Conservation (phyloP, 495 filamentous ascomycete genomes). For the Niebla homalea region DNA sequence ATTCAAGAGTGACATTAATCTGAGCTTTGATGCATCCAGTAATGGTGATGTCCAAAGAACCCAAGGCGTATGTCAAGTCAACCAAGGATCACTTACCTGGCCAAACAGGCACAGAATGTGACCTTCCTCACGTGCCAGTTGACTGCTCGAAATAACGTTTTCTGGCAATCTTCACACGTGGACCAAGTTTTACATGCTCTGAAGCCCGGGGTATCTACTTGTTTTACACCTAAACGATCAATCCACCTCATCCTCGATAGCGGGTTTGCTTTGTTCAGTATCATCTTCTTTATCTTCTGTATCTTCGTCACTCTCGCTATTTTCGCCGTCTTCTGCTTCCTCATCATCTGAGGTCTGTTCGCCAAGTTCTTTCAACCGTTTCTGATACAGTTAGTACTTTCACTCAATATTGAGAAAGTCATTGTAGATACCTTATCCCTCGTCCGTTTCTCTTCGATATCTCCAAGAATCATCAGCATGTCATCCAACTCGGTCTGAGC, state of each 20-base stretch:
- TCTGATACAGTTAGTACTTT: constrained; percentile 30
- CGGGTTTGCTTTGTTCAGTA: constrained; percentile 5
- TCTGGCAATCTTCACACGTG: neutral
- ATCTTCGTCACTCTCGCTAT: constrained; percentile 40
- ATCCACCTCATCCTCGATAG: neutral
- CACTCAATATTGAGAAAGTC: neutral
- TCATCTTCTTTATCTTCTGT: constrained; percentile 14
- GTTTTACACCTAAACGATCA: no score
- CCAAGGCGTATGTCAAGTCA: neutral
- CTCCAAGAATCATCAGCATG: constrained; percentile 74
- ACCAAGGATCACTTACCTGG: neutral
- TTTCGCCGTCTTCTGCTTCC: constrained; percentile 49
- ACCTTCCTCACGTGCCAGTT: no score
- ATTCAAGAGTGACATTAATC: no score
- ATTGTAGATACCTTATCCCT: constrained; percentile 58
- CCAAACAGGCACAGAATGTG: no score
- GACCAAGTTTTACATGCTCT: neutral
- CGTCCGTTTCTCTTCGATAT: constrained; percentile 71
- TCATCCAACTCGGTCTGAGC: constrained; percentile 69
- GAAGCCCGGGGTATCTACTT: neutral
- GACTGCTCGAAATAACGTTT: neutral
- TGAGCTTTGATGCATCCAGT: no score
- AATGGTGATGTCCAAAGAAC: no score
- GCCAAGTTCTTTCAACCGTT: constrained; percentile 60
- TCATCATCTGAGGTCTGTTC: constrained; percentile 67